A percentile compares a stretch with the other conserved stretches of the same genome.
Conservation (phyloP, 129 eudicot genomes). For the Ambrosia trifida region DNA sequence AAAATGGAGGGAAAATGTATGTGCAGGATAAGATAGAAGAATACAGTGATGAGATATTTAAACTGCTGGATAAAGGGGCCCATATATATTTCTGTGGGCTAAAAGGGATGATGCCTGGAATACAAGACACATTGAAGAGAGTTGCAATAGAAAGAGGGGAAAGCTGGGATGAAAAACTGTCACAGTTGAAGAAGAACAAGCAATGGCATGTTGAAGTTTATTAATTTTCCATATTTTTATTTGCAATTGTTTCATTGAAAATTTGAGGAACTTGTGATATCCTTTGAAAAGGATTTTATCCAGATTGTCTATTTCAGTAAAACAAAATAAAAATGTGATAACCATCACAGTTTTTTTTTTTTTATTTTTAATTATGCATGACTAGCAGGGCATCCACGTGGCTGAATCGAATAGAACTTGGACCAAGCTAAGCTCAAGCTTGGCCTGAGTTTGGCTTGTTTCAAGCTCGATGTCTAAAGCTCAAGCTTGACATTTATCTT, state of each 20-base stretch:
- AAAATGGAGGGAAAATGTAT: conserved; percentile 90
- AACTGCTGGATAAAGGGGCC: conserved; percentile 80
- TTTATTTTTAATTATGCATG: conserved; percentile 3
- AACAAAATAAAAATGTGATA: conserved; percentile 14
- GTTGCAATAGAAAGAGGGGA: conserved; percentile 92
- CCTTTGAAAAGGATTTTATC: conserved; percentile 10
- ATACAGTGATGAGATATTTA: conserved; percentile 88
- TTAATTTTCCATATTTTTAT: conserved; percentile 35
- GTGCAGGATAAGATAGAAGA: conserved; percentile 98
- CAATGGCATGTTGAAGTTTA: conserved; percentile 99
- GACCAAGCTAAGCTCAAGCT: background rate
- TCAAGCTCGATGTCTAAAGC: too few species aligned
- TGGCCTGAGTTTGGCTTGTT: too few species aligned
- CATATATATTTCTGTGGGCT: conserved; percentile 98
- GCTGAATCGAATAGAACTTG: background rate
- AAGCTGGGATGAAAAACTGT: conserved; percentile 87
- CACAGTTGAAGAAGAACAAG: conserved; percentile 84
- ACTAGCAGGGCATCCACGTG: background rate
- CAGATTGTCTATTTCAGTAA: conserved; percentile 17
- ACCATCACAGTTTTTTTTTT: background rate
- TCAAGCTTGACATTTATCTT: too few species aligned
- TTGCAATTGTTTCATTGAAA: conserved; percentile 19
- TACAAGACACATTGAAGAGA: conserved; percentile 86
- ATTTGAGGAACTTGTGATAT: conserved; percentile 18
- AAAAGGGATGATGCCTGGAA: conserved; percentile 99